Conservation (phyloP, 306 rosid species). For the Casuarina glauca region DNA sequence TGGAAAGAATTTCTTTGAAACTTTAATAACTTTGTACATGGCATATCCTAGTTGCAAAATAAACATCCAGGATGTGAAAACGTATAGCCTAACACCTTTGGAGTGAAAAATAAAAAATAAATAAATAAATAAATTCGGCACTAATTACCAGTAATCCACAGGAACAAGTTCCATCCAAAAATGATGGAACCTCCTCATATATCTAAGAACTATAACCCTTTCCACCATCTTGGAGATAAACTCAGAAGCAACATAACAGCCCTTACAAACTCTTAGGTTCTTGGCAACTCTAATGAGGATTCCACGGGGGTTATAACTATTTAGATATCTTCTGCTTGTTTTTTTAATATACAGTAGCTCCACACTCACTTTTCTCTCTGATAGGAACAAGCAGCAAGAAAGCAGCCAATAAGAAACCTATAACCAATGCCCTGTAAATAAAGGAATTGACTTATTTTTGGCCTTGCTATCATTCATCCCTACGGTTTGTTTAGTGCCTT, state of each 20-base stretch:
- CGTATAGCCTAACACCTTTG: no score
- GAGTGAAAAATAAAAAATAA: neutral
- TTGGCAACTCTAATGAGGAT: constrained; percentile 84
- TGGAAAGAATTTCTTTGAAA: neutral
- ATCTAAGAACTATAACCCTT: constrained; percentile 84
- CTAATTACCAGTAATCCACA: constrained; percentile 85
- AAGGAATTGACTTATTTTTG: no score
- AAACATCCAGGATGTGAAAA: neutral
- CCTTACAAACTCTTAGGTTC: constrained; percentile 92
- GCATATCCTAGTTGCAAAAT: neutral
- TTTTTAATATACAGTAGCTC: no score
- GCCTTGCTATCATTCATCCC: no score
- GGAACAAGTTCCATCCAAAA: constrained; percentile 80
- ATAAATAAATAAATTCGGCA: neutral
- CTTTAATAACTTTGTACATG: neutral
- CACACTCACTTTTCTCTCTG: no score
- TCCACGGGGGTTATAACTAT: constrained; percentile 49
- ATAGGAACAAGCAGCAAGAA: no score
- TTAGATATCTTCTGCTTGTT: no score
- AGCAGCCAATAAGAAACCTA: no score
- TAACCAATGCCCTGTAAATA: no score
- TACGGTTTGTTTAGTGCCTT: no score
- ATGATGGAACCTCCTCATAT: constrained; percentile 94
- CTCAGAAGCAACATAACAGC: constrained; percentile 74
- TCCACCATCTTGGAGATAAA: constrained; percentile 66